Conservation (phyloP, 1,139 yeast genomes). For the Scheffersomyces stambukii region DNA sequence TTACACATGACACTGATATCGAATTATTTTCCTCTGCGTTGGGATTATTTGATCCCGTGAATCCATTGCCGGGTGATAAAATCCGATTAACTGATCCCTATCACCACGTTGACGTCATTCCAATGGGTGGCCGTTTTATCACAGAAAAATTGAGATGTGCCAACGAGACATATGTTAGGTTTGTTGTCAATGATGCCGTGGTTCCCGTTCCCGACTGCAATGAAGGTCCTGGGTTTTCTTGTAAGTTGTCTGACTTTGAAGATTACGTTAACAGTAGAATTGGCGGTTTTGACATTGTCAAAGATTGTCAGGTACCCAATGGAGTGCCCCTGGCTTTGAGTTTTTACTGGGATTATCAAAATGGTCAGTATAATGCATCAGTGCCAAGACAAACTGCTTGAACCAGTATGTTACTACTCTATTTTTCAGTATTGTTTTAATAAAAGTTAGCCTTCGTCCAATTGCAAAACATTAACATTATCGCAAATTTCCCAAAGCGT, state of each 20-base stretch:
- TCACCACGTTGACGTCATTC: slow-evolving; percentile 45
- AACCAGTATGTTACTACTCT: too few relatives aligned
- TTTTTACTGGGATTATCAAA: slow-evolving; percentile 34
- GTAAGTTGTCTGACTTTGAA: slow-evolving; percentile 41
- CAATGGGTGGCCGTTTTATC: slow-evolving; percentile 53
- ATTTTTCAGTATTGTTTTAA: too few relatives aligned
- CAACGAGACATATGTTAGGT: slow-evolving; percentile 36
- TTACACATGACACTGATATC: slow-evolving; percentile 57
- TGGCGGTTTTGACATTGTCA: slow-evolving; percentile 22
- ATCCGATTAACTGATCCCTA: slow-evolving; percentile 39
- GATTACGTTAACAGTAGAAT: slow-evolving; percentile 28
- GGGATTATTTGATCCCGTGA: slow-evolving; percentile 37
- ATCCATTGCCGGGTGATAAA: slow-evolving; percentile 28
- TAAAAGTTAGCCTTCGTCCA: too few relatives aligned
- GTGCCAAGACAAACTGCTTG: background rate
- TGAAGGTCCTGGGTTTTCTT: slow-evolving; percentile 55
- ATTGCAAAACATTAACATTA: too few relatives aligned
- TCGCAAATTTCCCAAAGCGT: too few relatives aligned
- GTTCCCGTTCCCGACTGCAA: slow-evolving; percentile 48
- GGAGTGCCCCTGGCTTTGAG: slow-evolving; percentile 17
- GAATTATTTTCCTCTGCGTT: slow-evolving; percentile 47
- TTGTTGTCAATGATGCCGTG: slow-evolving; percentile 53
- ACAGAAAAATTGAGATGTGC: slow-evolving; percentile 45
- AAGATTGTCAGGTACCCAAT: slow-evolving; percentile 24
- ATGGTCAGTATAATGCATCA: slow-evolving; percentile 23